Evolutionary conservation across 768 basidiomycete genomes (phyloP).

Genomic region (Suillus lakei): DNA sequence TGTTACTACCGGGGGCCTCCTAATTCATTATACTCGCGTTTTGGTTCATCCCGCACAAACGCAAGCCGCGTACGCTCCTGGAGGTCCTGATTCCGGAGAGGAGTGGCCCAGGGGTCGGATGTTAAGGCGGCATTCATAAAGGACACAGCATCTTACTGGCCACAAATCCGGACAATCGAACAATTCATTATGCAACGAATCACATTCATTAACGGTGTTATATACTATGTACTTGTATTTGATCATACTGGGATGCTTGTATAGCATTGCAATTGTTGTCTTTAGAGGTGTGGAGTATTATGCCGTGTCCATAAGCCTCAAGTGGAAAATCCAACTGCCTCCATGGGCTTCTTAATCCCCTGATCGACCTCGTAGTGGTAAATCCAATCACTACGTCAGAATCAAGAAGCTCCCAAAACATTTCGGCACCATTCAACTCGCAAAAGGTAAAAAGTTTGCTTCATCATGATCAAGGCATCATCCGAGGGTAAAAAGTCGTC

Average conservation of each 20-base stretch:
- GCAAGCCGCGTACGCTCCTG: neutral
- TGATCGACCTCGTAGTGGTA: conserved; percentile 12
- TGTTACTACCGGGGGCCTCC: neutral
- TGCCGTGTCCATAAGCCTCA: conserved; percentile 2
- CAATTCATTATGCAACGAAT: neutral
- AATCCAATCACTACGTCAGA: conserved; percentile 10
- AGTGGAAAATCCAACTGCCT: neutral
- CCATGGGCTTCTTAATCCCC: conserved; percentile 10
- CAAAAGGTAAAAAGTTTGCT: conserved; percentile 7
- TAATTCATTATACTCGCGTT: neutral
- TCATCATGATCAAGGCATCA: neutral
- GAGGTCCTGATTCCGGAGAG: neutral
- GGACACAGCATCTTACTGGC: neutral
- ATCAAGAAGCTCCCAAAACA: conserved; percentile 8
- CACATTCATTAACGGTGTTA: neutral
- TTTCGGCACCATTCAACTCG: conserved; percentile 20
- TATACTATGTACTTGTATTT: neutral
- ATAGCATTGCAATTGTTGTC: neutral
- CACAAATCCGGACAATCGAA: neutral
- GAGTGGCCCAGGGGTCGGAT: neutral
- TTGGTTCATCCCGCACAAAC: too few species aligned
- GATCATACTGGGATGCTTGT: too few species aligned
- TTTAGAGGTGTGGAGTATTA: neutral
- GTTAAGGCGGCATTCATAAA: neutral
- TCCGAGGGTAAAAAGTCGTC: neutral